A percentile compares a stretch with the other conserved stretches of the same genome.
Evolutionary conservation across 75 land plant genomes (phyloP).

Genomic region (Picea glauca): DNA sequence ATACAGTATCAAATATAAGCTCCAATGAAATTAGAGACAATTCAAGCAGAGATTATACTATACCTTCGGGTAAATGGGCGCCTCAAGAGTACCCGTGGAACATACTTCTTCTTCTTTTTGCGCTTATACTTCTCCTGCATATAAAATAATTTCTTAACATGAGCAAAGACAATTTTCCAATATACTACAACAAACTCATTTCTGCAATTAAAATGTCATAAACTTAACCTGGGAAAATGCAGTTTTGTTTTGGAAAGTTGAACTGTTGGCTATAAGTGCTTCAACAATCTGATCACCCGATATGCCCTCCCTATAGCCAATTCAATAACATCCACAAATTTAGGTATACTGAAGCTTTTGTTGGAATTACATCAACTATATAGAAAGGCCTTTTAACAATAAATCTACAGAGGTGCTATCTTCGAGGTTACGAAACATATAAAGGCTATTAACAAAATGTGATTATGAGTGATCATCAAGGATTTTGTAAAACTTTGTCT

Average conservation of each 20-base stretch:
- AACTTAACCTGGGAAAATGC: constrained; percentile 73
- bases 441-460: no score
- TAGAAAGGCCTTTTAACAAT: neutral
- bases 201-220: neutral
- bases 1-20: neutral
- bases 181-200: neutral
- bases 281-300: constrained; percentile 82
- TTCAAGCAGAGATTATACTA: neutral
- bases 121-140: constrained; percentile 89
- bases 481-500: no score
- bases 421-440: no score
- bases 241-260: constrained; percentile 86
- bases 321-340: constrained; percentile 1
- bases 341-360: neutral
- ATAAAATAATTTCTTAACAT: neutral
- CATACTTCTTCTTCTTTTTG: constrained; percentile 94
- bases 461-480: no score
- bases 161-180: constrained; percentile 1
- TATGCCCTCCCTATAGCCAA: constrained; percentile 63
- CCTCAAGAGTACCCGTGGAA: constrained; percentile 80
- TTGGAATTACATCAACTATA: neutral
- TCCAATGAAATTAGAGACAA: neutral
- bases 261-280: constrained; percentile 92
- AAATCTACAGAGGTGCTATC: neutral
- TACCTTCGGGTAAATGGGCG: constrained; percentile 87